Evolutionary conservation across 83 land plant species (phyloP), one percentile per base, ranked within the genome.

Genomic region (Thuja plicata): DNA sequence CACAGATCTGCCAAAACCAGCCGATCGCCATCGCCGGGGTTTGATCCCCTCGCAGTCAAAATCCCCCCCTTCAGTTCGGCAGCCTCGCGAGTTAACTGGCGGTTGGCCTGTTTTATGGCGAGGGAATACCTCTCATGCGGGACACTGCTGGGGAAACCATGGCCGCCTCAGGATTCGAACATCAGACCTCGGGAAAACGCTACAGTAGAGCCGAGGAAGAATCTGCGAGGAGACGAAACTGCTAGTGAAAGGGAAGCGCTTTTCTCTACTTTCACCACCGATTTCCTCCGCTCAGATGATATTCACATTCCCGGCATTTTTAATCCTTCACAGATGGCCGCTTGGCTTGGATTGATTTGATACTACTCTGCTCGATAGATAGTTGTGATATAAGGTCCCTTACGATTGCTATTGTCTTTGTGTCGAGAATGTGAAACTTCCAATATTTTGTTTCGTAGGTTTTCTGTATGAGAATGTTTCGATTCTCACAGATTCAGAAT

Each of bases 91-190:
- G 40, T 32, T 34, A 85, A 54, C 54, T 85, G 60, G 40, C 66
- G 87, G 70, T 70, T 85, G 40, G 70, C 87, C 9, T 85, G 87
- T 54, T 85, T 52, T 55, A 32, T 85, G 87, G 37, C 87, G 21
- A 52, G 50, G 54, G 87, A 85, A 62, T 85, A 34, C 32, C 70
- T 85, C 27, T 48, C 66, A 21, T 66, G 41, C 41, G 87, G 70
- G 27, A 85, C 87, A 34, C 55, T 85, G 87, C 66, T 50, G 66
- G 87, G 87, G 35, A 50, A 32, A 19, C 87, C 38, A 48, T 85
- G 66, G 87, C 87, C 66, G 66, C 66, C 66, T 9, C 66, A 30
- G 37, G 37, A 50, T 52, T 85, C 87, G 66, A 85, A 32, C 70
- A 30, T 40, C 10, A 15, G 27, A 48, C 21, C 37, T 30, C 37